phyloP scores from a whole-genome alignment of 345 rosid species.

The Dimocarpus longan region DNA sequence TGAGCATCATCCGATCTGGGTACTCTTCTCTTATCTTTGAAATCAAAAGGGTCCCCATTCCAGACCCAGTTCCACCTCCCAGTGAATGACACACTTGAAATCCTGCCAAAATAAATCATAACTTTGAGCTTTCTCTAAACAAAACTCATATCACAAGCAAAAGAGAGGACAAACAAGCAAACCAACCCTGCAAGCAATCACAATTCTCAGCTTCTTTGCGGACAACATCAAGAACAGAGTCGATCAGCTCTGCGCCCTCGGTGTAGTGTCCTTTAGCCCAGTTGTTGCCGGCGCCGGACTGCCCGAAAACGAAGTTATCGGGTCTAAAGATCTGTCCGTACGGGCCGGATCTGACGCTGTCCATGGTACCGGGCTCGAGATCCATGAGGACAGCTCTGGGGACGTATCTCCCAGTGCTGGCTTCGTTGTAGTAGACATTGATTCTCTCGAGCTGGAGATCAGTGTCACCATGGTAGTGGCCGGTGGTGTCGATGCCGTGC shows the following conservation, averaged over 20 bases:
- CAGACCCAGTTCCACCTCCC: constrained; percentile 72
- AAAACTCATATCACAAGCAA: not conserved
- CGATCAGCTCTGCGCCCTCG: constrained; percentile 47
- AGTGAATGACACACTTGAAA: constrained; percentile 70
- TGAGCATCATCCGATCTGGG: constrained; percentile 75
- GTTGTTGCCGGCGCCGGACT: constrained; percentile 55
- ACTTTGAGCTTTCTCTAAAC: not conserved
- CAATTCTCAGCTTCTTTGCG: constrained; percentile 48
- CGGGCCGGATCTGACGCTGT: constrained; percentile 36
- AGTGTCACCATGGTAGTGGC: not conserved
- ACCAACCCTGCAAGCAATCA: constrained; percentile 43
- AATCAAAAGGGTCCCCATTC: constrained; percentile 69
- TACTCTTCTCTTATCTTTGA: constrained; percentile 74
- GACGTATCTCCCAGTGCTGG: constrained; percentile 39
- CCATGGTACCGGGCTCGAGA: constrained; percentile 52
- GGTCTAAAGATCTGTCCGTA: constrained; percentile 48
- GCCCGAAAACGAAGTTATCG: constrained; percentile 48
- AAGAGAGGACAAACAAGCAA: not conserved
- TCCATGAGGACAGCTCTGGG: constrained; percentile 47
- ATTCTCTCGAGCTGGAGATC: constrained; percentile 22
- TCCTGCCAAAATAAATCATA: constrained; percentile 31
- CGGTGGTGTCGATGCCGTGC: constrained; percentile 24
- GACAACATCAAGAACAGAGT: constrained; percentile 47
- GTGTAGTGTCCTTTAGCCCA: constrained; percentile 53
- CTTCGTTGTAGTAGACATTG: constrained; percentile 51